Conservation (phyloP, 1,284 basidiomycete genomes). For the Trametes sp. region DNA sequence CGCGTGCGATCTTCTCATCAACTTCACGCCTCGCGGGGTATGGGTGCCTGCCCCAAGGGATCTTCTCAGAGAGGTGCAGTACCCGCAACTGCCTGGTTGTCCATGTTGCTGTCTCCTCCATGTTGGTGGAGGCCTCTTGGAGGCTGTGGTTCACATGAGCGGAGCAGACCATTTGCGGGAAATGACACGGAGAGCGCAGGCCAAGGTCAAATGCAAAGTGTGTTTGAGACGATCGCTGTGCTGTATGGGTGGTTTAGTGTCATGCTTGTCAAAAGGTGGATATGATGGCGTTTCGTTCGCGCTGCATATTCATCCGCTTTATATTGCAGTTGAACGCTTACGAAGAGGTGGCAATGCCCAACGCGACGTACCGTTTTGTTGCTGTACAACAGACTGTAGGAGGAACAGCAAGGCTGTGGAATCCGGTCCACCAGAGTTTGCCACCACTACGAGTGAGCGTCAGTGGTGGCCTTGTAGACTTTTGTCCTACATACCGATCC, state of each 20-base stretch:
- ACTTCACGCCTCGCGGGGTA: slow-evolving; percentile 51
- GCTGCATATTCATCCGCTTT: not conserved
- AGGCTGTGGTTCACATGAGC: slow-evolving; percentile 73
- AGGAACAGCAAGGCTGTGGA: slow-evolving; percentile 79
- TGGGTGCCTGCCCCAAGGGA: slow-evolving; percentile 63
- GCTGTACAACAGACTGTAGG: slow-evolving; percentile 42
- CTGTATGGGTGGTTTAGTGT: not conserved
- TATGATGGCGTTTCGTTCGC: too few species aligned
- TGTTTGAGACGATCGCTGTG: not conserved
- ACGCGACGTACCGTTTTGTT: not conserved
- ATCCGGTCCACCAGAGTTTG: slow-evolving; percentile 82
- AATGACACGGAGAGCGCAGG: not conserved
- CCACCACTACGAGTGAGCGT: slow-evolving; percentile 58
- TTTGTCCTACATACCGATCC: slow-evolving; percentile 27
- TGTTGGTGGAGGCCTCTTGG: slow-evolving; percentile 59
- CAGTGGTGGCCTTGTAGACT: not conserved
- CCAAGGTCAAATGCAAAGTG: not conserved
- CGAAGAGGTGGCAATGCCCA: too few species aligned
- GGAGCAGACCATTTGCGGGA: slow-evolving; percentile 53
- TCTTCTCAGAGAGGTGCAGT: slow-evolving; percentile 51
- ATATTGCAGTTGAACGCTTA: too few species aligned
- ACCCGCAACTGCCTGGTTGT: slow-evolving; percentile 56
- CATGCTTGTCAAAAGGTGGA: not conserved
- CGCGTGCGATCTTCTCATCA: slow-evolving; percentile 61
- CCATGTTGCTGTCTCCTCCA: slow-evolving; percentile 57